These are phyloP conservation scores for Laetiporus sulphureus DNA, from an alignment of 1,284 basidiomycete species.

Conservation along the genomic window DNA sequence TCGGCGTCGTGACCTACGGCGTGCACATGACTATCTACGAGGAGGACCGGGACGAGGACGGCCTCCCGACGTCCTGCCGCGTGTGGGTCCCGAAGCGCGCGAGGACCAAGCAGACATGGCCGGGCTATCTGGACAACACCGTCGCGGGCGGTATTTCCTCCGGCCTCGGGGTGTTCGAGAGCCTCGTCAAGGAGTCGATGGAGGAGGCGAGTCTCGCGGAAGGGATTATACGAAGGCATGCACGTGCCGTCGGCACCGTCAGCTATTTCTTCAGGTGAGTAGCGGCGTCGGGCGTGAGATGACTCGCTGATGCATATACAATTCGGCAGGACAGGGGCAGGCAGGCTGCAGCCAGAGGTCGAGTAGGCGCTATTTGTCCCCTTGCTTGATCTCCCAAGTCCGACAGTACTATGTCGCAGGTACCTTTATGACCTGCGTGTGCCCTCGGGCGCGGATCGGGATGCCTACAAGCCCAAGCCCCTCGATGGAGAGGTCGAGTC, in stretches of 20 bases:
- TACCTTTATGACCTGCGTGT: slow-evolving; percentile 79
- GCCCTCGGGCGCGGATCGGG: slow-evolving; percentile 43
- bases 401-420: slow-evolving; percentile 29
- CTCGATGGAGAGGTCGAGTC: slow-evolving; percentile 91
- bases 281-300: neutral
- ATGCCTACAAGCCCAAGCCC: slow-evolving; percentile 60
- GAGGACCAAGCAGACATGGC: slow-evolving; percentile 84
- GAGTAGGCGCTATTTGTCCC: slow-evolving; percentile 40
- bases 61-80: slow-evolving; percentile 26
- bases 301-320: slow-evolving; percentile 15
- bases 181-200: slow-evolving; percentile 86
- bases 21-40: slow-evolving; percentile 78
- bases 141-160: slow-evolving; percentile 76
- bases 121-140: slow-evolving; percentile 73
- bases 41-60: slow-evolving; percentile 35
- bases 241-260: slow-evolving; percentile 54
- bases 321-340: slow-evolving; percentile 47
- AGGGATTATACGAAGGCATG: slow-evolving; percentile 48
- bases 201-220: slow-evolving; percentile 84
- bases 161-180: slow-evolving; percentile 69
- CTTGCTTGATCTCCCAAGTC: neutral
- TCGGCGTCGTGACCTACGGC: slow-evolving; percentile 87
- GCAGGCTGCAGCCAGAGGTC: slow-evolving; percentile 86
- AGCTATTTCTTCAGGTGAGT: slow-evolving; percentile 65
- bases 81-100: slow-evolving; percentile 90